phyloP scores from a whole-genome alignment of 768 basidiomycete species.

The Lanmaoa rubissima region DNA sequence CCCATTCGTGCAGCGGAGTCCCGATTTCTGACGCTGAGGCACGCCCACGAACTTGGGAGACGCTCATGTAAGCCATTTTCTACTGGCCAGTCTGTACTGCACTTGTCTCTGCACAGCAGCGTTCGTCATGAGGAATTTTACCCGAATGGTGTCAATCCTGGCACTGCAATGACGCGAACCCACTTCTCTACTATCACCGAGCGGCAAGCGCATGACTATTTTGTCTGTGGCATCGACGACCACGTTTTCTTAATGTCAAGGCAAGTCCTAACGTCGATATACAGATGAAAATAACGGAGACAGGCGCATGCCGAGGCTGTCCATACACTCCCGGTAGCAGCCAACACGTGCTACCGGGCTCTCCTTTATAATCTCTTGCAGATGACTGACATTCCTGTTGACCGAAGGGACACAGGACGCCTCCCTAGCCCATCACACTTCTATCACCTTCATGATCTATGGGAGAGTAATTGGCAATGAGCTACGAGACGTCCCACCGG shows the following conservation, averaged over 20 bases:
- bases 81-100: not conserved
- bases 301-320: conserved; percentile 25
- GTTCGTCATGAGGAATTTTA: conserved; percentile 5
- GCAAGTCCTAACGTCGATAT: conserved; percentile 10
- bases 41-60: conserved; percentile 4
- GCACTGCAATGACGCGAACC: conserved; percentile 24
- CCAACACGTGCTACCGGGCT: conserved; percentile 18
- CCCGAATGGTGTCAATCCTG: conserved; percentile 5
- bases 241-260: conserved; percentile 30
- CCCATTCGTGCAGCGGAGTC: not conserved
- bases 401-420: conserved; percentile 15
- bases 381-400: conserved; percentile 19
- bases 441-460: conserved; percentile 21
- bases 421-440: conserved; percentile 16
- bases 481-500: conserved; percentile 30
- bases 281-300: conserved; percentile 19
- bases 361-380: conserved; percentile 26
- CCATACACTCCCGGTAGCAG: conserved; percentile 17
- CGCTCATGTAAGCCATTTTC: conserved; percentile 1
- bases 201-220: conserved; percentile 6
- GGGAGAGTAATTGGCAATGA: conserved; percentile 32
- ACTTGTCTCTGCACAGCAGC: conserved; percentile 12
- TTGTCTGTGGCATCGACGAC: conserved; percentile 10
- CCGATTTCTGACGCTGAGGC: not conserved
- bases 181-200: conserved; percentile 14